Base-by-base conservation (phyloP, 73 alveolate species). In the Tetrahymena elliotti region DNA sequence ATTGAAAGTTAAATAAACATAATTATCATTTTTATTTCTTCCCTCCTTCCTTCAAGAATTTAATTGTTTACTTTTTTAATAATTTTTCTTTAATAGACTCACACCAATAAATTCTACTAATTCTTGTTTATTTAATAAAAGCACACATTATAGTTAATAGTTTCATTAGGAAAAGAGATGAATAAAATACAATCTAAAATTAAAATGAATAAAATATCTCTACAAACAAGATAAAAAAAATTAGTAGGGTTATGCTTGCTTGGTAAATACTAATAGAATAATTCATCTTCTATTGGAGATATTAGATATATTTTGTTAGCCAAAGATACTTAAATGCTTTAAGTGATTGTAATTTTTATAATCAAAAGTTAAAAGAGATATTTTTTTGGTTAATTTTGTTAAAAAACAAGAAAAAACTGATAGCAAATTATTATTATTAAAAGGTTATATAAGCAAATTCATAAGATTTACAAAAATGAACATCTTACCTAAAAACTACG, bases 401-500 rank as follows among this genome's bases (percentile, higher is more conserved):
- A 68, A 68, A 68, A 68, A 68, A 31, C 36, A 68, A 68, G 88
- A 68, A 68, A 31, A 68, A 68, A 68, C 88, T 27, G 82, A 47
- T 47, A 47, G 82, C 82, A 47, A 47, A 40, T 13, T 31, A 68
- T 68, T 68, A 68, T 68, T 68, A 68, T 27, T 22, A 68, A 68
- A 68, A 27, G 36, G 88, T n/a, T 68, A 27, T 68, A 18, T 27
- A 53, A 53, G 20, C 84, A 53, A 68, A 68, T 68, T 18, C 15
- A 40, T 10, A 9, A 31, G 3, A 68, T 68, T 68, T 27, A 68
- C 88, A 31, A 31, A n/a, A 68, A 68, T 68, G 95, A 53, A 93
- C 84, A 93, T 93, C 95, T 40, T 94, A 35, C 96, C 96, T 33
- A 47, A 84, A 34, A 36, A 84, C 33, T 88, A 93, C 84, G 41